Percentiles rank a stretch among this genome's conserved stretches.
phyloP scores from a whole-genome alignment of 192 early-diverging fungal genomes.

The Dispira simplex region DNA sequence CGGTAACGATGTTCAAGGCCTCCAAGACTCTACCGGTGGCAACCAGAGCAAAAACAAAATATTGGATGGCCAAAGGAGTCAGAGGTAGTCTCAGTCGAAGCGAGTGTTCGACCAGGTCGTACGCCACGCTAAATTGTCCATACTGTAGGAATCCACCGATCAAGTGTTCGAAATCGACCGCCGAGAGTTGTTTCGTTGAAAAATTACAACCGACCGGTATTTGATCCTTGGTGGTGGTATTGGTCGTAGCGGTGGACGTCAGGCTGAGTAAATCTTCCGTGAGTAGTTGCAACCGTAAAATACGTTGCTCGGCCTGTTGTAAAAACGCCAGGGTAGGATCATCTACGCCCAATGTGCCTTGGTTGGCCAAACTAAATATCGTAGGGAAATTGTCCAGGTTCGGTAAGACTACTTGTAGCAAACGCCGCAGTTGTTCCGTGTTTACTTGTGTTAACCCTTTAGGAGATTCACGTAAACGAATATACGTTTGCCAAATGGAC shows the following conservation, averaged over 20 bases:
- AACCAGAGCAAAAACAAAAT: neutral
- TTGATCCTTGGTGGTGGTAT: too few relatives aligned
- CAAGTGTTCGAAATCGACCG: neutral
- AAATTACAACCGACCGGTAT: too few relatives aligned
- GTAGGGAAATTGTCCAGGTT: neutral
- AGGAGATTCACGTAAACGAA: too few relatives aligned
- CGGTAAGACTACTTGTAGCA: neutral
- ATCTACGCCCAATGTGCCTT: neutral
- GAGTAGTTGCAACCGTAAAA: too few relatives aligned
- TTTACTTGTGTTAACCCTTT: too few relatives aligned
- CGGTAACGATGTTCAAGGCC: neutral
- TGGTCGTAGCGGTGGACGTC: too few relatives aligned
- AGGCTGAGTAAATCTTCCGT: too few relatives aligned
- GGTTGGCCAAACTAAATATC: neutral
- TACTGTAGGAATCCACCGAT: neutral
- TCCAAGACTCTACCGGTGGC: neutral
- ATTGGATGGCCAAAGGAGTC: neutral
- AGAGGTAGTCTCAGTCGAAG: neutral
- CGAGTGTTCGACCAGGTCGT: neutral
- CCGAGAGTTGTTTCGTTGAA: neutral
- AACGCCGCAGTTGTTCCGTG: neutral
- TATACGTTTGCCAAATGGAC: too few relatives aligned
- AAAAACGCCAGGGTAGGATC: neutral
- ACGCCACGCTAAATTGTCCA: neutral
- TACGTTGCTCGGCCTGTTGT: too few relatives aligned